Evolutionary conservation across 1,284 basidiomycete genomes (phyloP).

Genomic region (Cryptococcus amylolentus): DNA sequence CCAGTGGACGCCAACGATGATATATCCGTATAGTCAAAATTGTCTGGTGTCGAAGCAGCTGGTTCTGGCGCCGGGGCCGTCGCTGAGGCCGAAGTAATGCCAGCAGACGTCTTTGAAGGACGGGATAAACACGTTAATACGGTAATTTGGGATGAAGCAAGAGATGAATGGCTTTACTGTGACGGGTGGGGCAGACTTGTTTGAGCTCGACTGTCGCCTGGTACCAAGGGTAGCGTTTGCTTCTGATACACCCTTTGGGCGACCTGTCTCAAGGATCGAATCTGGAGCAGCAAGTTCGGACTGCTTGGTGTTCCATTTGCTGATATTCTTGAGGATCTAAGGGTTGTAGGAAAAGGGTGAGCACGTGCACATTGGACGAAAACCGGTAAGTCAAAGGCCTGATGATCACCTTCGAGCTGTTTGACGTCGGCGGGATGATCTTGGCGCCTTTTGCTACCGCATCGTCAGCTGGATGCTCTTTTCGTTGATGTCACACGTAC

Average conservation of each 20-base stretch:
- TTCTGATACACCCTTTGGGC: slow-evolving; percentile 32
- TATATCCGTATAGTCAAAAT: slow-evolving; percentile 73
- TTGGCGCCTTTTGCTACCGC: slow-evolving; percentile 53
- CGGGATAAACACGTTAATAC: slow-evolving; percentile 8
- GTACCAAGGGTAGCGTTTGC: slow-evolving; percentile 32
- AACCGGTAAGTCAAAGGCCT: not conserved
- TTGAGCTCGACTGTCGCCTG: not conserved
- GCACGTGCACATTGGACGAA: slow-evolving; percentile 7
- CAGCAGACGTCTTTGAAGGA: slow-evolving; percentile 2
- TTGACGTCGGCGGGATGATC: slow-evolving; percentile 75
- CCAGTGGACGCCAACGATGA: slow-evolving; percentile 36
- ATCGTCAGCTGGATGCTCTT: not conserved
- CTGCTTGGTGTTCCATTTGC: slow-evolving; percentile 91
- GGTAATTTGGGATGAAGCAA: not conserved
- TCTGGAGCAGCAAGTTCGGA: slow-evolving; percentile 60
- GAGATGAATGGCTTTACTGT: not conserved
- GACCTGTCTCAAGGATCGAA: slow-evolving; percentile 12
- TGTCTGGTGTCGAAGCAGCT: slow-evolving; percentile 35
- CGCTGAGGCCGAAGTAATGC: slow-evolving; percentile 3
- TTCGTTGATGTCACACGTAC: slow-evolving; percentile 23
- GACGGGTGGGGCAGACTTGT: not conserved
- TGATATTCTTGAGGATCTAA: slow-evolving; percentile 81
- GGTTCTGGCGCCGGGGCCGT: slow-evolving; percentile 6
- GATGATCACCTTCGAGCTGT: slow-evolving; percentile 74
- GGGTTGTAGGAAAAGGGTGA: slow-evolving; percentile 16